Conservation (phyloP, 2,329 filamentous ascomycete species). For the Aspergillus fructus region DNA sequence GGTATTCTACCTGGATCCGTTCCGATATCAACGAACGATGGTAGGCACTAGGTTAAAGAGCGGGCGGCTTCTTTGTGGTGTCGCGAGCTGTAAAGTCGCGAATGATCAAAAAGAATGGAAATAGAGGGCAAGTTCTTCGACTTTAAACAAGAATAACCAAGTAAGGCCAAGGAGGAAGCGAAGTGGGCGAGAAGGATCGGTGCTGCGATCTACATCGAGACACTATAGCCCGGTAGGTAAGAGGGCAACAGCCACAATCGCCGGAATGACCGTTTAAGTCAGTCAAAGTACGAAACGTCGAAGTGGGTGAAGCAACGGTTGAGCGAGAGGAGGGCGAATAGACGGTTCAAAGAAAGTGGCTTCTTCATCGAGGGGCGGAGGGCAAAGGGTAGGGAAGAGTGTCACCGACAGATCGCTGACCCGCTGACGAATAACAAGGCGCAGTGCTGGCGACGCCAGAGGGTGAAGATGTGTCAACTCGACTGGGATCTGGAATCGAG, state of each 20-base stretch:
- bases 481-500: constrained; percentile 14
- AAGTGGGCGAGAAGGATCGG: not conserved
- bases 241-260: constrained; percentile 10
- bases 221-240: not conserved
- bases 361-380: constrained; percentile 11
- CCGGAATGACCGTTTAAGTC: not conserved
- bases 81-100: not conserved
- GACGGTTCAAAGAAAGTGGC: not conserved
- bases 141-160: not conserved
- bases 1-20: not conserved
- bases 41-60: not conserved
- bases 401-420: constrained; percentile 13
- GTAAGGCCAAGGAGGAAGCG: not conserved
- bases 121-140: not conserved
- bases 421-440: constrained; percentile 21
- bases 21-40: not conserved
- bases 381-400: constrained; percentile 11
- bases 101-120: not conserved
- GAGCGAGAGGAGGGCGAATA: not conserved
- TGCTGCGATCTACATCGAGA: constrained; percentile 2
- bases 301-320: constrained; percentile 3
- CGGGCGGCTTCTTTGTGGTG: not conserved
- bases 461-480: constrained; percentile 20
- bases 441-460: constrained; percentile 10
- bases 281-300: constrained; percentile 2